Base-by-base conservation (phyloP, 1,284 basidiomycete genomes). In the Trichosporon asahii region DNA sequence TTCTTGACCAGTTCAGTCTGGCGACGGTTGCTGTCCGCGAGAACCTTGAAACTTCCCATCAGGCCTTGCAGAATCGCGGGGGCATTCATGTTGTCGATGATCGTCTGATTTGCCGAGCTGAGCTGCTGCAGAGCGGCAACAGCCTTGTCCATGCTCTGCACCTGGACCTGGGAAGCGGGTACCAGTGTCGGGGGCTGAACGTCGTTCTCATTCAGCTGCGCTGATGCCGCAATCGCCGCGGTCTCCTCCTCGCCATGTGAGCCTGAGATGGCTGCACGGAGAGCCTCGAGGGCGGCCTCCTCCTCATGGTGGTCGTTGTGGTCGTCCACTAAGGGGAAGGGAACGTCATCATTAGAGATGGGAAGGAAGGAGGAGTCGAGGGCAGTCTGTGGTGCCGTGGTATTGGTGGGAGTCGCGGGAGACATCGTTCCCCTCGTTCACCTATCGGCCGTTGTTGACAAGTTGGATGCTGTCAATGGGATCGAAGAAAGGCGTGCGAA, bases 201-300 rank as follows among this genome's bases (percentile, higher is more conserved):
- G 11, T 63, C 65, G 46, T 27, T 29, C 31, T 69, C 68, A 12
- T 61, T 61, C 57, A 61, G 57, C 57, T 61, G 27, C 2, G 57
- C 57, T 14, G 27, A 31, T n/a, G 57, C 57, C 18, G 57, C 14
- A 15, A 61, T 61, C 5, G 57, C 29, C 14, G 57, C 57, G 7
- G 64, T 40, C 9, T 37, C 53, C 15, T 67, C 55, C 11, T 70
- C 65, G 46, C 67, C 63, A 21, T 67, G 68, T 8, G 66, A 66
- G 14, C 68, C 67, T 15, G 73, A 72, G 67, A 80, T 76, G 18
- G 79, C 79, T 2, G 72, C 76, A 25, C 79, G 69, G 2, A 80
- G 71, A 14, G 78, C 79, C 65, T 77, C 79, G 44, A 80, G 74
- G 2, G 78, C 76, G 1, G 74, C 75, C 35, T 78, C 78, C 40